phyloP scores from a whole-genome alignment of 1,139 yeast species.

The Taphrina communis region DNA sequence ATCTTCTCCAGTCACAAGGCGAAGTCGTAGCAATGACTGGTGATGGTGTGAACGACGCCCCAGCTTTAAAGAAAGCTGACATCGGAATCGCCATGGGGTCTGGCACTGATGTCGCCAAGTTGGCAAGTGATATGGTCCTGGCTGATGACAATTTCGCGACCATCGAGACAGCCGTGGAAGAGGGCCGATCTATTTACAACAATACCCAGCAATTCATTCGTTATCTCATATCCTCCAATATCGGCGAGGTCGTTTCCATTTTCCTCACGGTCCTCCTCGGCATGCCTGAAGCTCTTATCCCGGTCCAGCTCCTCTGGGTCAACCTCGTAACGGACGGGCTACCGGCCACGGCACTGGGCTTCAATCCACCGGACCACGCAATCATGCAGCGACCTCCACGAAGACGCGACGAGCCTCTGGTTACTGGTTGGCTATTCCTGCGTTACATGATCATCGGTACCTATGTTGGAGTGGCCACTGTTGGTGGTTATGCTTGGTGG shows the following conservation, averaged over 20 bases:
- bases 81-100: conserved; percentile 56
- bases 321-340: conserved; percentile 53
- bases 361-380: conserved; percentile 52
- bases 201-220: conserved; percentile 60
- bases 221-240: conserved; percentile 59
- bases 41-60: conserved; percentile 56
- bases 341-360: conserved; percentile 54
- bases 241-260: conserved; percentile 57
- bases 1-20: conserved; percentile 58
- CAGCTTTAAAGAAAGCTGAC: conserved; percentile 55
- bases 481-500: conserved; percentile 56
- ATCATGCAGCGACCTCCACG: conserved; percentile 52
- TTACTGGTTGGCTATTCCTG: conserved; percentile 53
- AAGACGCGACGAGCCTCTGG: conserved; percentile 53
- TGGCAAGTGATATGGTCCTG: conserved; percentile 65
- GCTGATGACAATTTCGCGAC: conserved; percentile 60
- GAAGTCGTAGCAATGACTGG: conserved; percentile 57
- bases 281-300: conserved; percentile 51
- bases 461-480: conserved; percentile 56
- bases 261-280: conserved; percentile 51
- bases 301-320: conserved; percentile 53
- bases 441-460: conserved; percentile 54
- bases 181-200: conserved; percentile 59
- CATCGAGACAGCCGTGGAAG: conserved; percentile 61
- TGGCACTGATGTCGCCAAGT: conserved; percentile 64